These are phyloP conservation scores for Teunomyces stri DNA, from an alignment of 805 yeast species.

Conservation along the genomic window DNA sequence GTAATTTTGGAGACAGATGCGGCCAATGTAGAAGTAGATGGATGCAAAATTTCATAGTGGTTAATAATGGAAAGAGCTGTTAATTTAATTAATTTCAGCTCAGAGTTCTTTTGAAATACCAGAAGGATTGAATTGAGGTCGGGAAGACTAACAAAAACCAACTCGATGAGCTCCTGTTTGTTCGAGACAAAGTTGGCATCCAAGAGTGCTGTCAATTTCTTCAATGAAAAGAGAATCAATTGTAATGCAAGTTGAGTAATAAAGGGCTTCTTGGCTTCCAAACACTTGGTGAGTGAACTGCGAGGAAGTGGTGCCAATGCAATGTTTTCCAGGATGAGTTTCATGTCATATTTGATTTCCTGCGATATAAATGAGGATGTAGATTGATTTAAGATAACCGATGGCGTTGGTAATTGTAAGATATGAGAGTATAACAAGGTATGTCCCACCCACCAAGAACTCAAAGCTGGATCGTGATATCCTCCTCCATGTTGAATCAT, in stretches of 20 bases:
- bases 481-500: slow-evolving; percentile 58
- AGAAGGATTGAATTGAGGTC: slow-evolving; percentile 45
- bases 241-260: slow-evolving; percentile 66
- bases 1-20: slow-evolving; percentile 16
- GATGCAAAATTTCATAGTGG: slow-evolving; percentile 36
- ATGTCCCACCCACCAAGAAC: slow-evolving; percentile 82
- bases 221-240: slow-evolving; percentile 50
- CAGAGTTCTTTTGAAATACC: slow-evolving; percentile 33
- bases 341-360: slow-evolving; percentile 25
- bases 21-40: slow-evolving; percentile 20
- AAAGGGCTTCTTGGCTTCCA: slow-evolving; percentile 45
- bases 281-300: slow-evolving; percentile 53
- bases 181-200: slow-evolving; percentile 12
- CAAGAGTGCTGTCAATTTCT: slow-evolving; percentile 48
- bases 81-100: slow-evolving; percentile 44
- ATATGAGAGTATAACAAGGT: slow-evolving; percentile 59
- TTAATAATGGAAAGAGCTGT: slow-evolving; percentile 47
- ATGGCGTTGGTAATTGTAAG: slow-evolving; percentile 57
- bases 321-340: slow-evolving; percentile 51
- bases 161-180: slow-evolving; percentile 26
- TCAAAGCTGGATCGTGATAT: slow-evolving; percentile 71
- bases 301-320: slow-evolving; percentile 66
- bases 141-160: slow-evolving; percentile 43
- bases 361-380: slow-evolving; percentile 30
- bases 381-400: slow-evolving; percentile 5